Evolutionary conservation across 495 filamentous ascomycete species (phyloP).

Genomic region (Penicillium longicatenatum): DNA sequence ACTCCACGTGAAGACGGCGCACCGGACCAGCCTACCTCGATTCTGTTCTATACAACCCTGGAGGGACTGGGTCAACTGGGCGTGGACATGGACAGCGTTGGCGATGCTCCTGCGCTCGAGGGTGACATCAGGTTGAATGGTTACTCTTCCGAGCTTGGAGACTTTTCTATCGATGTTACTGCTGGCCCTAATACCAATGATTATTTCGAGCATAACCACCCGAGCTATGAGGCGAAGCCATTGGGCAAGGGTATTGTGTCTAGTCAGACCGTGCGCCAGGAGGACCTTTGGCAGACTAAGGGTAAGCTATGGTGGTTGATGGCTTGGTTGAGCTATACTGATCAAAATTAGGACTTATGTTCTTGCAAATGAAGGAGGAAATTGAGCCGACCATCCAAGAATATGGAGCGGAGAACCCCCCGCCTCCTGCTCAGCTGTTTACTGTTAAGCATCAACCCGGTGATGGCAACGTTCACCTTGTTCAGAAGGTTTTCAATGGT

Average conservation of each 20-base stretch:
- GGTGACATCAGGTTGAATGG: slow-evolving; percentile 77
- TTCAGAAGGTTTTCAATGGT: slow-evolving; percentile 93
- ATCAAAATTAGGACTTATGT: slow-evolving; percentile 57
- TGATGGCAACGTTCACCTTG: slow-evolving; percentile 78
- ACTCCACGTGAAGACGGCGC: slow-evolving; percentile 69
- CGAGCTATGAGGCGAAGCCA: slow-evolving; percentile 69
- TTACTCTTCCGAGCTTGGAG: slow-evolving; percentile 71
- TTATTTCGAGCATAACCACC: slow-evolving; percentile 62
- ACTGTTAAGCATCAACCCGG: slow-evolving; percentile 70
- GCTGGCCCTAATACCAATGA: slow-evolving; percentile 62
- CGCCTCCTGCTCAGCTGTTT: slow-evolving; percentile 85
- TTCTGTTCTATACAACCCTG: slow-evolving; percentile 78
- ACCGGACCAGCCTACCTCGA: slow-evolving; percentile 66
- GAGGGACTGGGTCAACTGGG: slow-evolving; percentile 74
- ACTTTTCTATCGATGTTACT: slow-evolving; percentile 81
- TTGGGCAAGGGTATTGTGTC: slow-evolving; percentile 74
- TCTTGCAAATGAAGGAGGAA: slow-evolving; percentile 73
- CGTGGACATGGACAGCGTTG: slow-evolving; percentile 50
- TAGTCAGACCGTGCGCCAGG: slow-evolving; percentile 64
- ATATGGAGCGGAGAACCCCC: slow-evolving; percentile 69
- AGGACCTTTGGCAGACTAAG: slow-evolving; percentile 86
- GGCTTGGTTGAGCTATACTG: slow-evolving; percentile 3
- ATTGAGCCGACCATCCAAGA: slow-evolving; percentile 68
- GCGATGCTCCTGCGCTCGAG: slow-evolving; percentile 60
- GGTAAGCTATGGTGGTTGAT: slow-evolving; percentile 32